Percentiles rank a stretch among this genome's conserved stretches.
These are phyloP conservation scores for Miamiensis avidus DNA, from an alignment of 169 alveolate genomes.

Conservation along the genomic window DNA sequence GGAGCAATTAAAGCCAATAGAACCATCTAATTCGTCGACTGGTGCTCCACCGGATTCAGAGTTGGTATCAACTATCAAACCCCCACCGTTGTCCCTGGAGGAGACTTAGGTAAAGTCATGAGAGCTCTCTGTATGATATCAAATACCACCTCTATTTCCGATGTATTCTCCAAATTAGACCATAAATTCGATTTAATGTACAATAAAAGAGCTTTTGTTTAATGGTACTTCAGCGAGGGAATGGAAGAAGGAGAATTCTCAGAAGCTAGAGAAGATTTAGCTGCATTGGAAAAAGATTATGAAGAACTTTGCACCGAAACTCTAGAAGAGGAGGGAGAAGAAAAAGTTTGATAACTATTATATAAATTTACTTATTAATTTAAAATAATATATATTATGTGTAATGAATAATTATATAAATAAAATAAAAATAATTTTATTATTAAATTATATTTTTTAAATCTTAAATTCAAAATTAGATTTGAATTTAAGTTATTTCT, in stretches of 20 bases:
- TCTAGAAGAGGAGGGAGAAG: slow-evolving; percentile 92
- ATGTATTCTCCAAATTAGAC: slow-evolving; percentile 96
- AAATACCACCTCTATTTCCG: slow-evolving; percentile 98
- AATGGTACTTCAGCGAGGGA: slow-evolving; percentile 99
- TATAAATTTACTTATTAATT: too few relatives aligned
- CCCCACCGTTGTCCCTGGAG: slow-evolving; percentile 99
- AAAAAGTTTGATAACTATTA: slow-evolving; percentile 65
- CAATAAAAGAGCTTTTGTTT: slow-evolving; percentile 99
- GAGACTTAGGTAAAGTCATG: slow-evolving; percentile 98
- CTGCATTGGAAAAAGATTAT: slow-evolving; percentile 98
- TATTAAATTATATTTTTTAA: too few relatives aligned
- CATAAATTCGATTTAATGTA: slow-evolving; percentile 98
- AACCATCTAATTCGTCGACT: slow-evolving; percentile 97
- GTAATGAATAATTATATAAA: too few relatives aligned
- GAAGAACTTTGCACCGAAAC: slow-evolving; percentile 97
- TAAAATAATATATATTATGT: too few relatives aligned
- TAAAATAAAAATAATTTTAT: too few relatives aligned
- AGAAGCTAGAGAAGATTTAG: slow-evolving; percentile 99
- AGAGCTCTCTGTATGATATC: slow-evolving; percentile 98
- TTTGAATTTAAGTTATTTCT: too few relatives aligned
- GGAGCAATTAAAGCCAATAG: slow-evolving; percentile 97
- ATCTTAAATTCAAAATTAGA: too few relatives aligned
- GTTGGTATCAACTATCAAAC: slow-evolving; percentile 99
- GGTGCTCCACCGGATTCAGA: slow-evolving; percentile 99
- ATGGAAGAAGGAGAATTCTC: slow-evolving; percentile 99